A percentile compares a stretch with the other conserved stretches of the same genome.
phyloP scores from a whole-genome alignment of 352 stramenopile species.

The Phytopythium vexans region DNA sequence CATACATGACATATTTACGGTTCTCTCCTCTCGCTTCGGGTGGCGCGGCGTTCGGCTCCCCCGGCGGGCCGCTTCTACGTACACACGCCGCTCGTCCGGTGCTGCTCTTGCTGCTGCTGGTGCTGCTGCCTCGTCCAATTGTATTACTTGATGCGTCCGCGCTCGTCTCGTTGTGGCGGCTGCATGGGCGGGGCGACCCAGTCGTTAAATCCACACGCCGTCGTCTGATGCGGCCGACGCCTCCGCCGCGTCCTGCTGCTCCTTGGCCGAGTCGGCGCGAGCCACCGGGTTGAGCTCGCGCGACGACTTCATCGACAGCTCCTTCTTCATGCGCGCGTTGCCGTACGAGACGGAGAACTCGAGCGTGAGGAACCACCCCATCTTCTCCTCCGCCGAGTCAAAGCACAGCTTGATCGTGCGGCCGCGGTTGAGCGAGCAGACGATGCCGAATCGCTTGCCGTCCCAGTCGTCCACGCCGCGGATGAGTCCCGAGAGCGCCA shows the following conservation, averaged over 20 bases:
- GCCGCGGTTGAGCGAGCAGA: slow-evolving; percentile 61
- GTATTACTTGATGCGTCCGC: neutral
- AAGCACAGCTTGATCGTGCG: slow-evolving; percentile 79
- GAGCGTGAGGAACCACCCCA: slow-evolving; percentile 79
- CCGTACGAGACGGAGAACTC: slow-evolving; percentile 74
- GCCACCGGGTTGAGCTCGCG: slow-evolving; percentile 33
- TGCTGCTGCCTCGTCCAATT: neutral
- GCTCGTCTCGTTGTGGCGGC: neutral
- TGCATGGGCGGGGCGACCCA: too few relatives aligned
- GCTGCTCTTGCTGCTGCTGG: neutral
- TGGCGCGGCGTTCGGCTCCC: neutral
- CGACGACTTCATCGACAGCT: slow-evolving; percentile 38
- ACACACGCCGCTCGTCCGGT: neutral
- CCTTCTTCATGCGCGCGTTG: slow-evolving; percentile 65
- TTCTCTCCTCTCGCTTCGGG: too few relatives aligned
- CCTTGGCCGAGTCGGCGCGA: slow-evolving; percentile 38
- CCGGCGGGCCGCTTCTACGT: neutral
- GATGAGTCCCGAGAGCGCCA: slow-evolving; percentile 62
- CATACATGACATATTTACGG: too few relatives aligned
- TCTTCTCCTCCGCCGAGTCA: slow-evolving; percentile 79
- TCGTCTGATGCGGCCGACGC: slow-evolving; percentile 38
- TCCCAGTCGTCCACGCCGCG: slow-evolving; percentile 72
- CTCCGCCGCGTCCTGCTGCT: slow-evolving; percentile 17
- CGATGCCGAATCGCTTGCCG: slow-evolving; percentile 68
- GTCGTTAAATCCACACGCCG: slow-evolving; percentile 67